These are phyloP conservation scores for Trichoderma sp. DNA, from an alignment of 2,329 filamentous ascomycete species.

Conservation along the genomic window DNA sequence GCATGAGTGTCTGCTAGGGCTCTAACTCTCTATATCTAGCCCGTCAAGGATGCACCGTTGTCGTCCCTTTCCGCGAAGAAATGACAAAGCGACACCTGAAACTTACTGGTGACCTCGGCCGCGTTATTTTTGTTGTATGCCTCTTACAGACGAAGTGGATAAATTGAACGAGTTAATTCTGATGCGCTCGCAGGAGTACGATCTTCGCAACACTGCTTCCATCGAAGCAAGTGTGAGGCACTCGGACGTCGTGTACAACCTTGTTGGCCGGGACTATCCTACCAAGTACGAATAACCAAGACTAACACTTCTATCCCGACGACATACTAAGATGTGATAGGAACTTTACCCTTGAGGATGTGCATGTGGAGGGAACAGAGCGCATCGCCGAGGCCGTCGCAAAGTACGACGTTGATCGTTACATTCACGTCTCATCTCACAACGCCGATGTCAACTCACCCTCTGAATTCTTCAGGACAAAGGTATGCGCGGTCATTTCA, in stretches of 20 bases:
- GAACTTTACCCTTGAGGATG: conserved; percentile 92
- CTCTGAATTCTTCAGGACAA: conserved; percentile 89
- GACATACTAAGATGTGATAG: conserved; percentile 47
- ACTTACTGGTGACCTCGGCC: conserved; percentile 89
- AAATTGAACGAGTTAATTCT: conserved; percentile 13
- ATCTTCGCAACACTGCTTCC: conserved; percentile 89
- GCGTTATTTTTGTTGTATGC: conserved; percentile 79
- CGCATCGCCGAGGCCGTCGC: conserved; percentile 92
- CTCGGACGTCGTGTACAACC: conserved; percentile 96
- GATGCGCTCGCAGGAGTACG: conserved; percentile 71
- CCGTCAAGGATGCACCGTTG: conserved; percentile 88
- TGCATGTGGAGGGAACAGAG: conserved; percentile 89
- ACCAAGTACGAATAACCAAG: conserved; percentile 70
- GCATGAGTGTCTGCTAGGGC: background rate
- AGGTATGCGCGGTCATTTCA: conserved; percentile 51
- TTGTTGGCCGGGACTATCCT: conserved; percentile 90
- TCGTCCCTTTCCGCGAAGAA: conserved; percentile 93
- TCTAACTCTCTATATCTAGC: conserved; percentile 53
- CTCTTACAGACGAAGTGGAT: background rate
- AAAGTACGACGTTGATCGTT: conserved; percentile 97
- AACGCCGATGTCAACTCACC: conserved; percentile 79
- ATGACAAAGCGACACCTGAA: conserved; percentile 98
- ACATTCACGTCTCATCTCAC: conserved; percentile 94
- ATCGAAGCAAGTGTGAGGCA: conserved; percentile 97
- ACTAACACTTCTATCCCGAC: background rate